Evolutionary conservation across 352 stramenopile species (phyloP), one percentile per base, ranked within the genome.

Genomic region (Aphanomyces stellatus): DNA sequence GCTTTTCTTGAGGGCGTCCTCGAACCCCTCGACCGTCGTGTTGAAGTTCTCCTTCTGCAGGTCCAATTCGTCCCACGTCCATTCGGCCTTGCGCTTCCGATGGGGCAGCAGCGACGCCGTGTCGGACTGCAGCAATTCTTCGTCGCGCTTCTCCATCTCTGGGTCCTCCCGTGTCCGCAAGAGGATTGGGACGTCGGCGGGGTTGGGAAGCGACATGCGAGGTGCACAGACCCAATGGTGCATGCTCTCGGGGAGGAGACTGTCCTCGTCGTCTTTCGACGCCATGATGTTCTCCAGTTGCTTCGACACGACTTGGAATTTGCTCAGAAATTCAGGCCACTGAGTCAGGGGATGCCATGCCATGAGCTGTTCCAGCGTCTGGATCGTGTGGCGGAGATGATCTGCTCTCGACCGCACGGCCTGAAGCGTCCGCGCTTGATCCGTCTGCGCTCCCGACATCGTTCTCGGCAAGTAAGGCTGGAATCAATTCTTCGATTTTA

Each of bases 291-390:
- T 93, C 73, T 93, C 85, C 25, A 93, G 71, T 66, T 93, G 85
- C 71, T 93, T 93, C 53, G 85, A 80, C 60, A 93, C 90, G 40
- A 93, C 85, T 79, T 90, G 88, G 70, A 88, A 93, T 73, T 93
- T 83, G 57, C 85, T 89, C 49, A 93, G 69, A 37, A 91, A 75
- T 68, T 93, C 82, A 1, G 85, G 85, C 85, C 85, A 93, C 19
- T 84, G 90, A 51, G 80, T 93, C 3, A 81, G 79, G 8, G 85
- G 85, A 51, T 90, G 82, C 85, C 85, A 93, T 17, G 82, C 81
- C 53, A 93, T 65, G 41, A 89, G 88, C 55, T 90, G 77, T 74
- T 93, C 85, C 24, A 93, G 72, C 11, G 80, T 81, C 24, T 72
- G 75, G 34, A 93, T 77, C 13, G 85, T 93, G 69, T 90, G 85